Evolutionary conservation across 2,329 filamentous ascomycete genomes (phyloP).

Genomic region (Alternaria triticina): DNA sequence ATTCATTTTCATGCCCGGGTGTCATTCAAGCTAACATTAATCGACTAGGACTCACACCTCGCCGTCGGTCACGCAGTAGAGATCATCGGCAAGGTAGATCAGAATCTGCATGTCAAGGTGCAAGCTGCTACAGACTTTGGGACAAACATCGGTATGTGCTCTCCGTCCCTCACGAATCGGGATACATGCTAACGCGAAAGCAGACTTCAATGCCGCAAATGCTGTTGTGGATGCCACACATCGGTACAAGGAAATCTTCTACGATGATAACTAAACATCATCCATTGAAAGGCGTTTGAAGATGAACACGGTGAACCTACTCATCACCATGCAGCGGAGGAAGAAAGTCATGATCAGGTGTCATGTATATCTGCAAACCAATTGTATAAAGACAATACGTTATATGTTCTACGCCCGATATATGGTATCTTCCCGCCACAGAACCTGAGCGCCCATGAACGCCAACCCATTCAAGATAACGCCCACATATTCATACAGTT

Average conservation of each 20-base stretch:
- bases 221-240: slow-evolving; percentile 88
- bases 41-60: slow-evolving; percentile 70
- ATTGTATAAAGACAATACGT: not conserved
- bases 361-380: not conserved
- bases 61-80: slow-evolving; percentile 73
- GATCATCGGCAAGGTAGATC: slow-evolving; percentile 80
- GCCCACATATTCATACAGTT: not conserved
- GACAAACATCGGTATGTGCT: slow-evolving; percentile 67
- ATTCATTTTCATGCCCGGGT: no score
- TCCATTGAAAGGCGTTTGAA: not conserved
- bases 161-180: not conserved
- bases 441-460: not conserved
- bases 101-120: slow-evolving; percentile 74
- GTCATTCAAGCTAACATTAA: not conserved
- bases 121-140: slow-evolving; percentile 74
- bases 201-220: slow-evolving; percentile 78
- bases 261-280: slow-evolving; percentile 55
- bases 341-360: not conserved
- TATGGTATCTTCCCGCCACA: not conserved
- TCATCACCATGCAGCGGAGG: no score
- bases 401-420: not conserved
- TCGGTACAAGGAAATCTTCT: slow-evolving; percentile 81
- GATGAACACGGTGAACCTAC: not conserved
- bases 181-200: not conserved
- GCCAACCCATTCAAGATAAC: not conserved